Base-by-base conservation (phyloP, 2,329 filamentous ascomycete species). In the Penicillium sumatraense region DNA sequence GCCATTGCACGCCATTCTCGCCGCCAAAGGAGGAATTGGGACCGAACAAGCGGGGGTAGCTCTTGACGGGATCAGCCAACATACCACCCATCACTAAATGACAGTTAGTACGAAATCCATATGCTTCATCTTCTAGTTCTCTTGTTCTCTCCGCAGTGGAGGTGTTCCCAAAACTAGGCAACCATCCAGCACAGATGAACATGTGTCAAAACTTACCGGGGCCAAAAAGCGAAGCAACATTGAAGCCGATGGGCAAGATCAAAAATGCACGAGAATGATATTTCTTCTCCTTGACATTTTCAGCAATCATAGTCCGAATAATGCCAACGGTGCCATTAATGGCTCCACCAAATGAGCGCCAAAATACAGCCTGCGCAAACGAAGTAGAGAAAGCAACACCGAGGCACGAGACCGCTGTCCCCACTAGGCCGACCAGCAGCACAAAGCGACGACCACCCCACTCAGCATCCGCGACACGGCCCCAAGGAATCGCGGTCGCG, bases 401-500 rank as follows among this genome's bases (percentile, higher is more conserved):
- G 16, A 89, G 67, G 58, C 84, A 86, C 5, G 86, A 86, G 9
- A 88, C 66, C 46, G 81, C 81, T 0, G 87, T 91, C 0, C 91
- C 91, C 0, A 86, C 58, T 21, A 96, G 74, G 0, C 91, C 90
- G 46, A 95, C 85, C 55, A 95, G 77, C 35, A 96, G 78, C 13
- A 93, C 89, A 6, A 83, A 85, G 72, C 95, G 96, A 40, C 91
- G 83, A 1, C 91, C 92, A 45, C 81, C 80, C 55, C 76, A 79
- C 50, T 83, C 82, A 1, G 88, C 86, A 64, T 86, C 83, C 0
- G 83, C 82, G 2, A 91, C 77, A 0, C 87, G 81, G 0, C 90
- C 91, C 91, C 91, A 96, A 36, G 90, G 71, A 74, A 96, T 88
- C 11, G 90, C 90, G 0, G 91, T 95, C 35, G 89, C 73, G 69